Percentiles rank a stretch among this genome's conserved stretches.
Conservation (phyloP, 108 stramenopile species). For the Pseudonitzschia pungens region DNA sequence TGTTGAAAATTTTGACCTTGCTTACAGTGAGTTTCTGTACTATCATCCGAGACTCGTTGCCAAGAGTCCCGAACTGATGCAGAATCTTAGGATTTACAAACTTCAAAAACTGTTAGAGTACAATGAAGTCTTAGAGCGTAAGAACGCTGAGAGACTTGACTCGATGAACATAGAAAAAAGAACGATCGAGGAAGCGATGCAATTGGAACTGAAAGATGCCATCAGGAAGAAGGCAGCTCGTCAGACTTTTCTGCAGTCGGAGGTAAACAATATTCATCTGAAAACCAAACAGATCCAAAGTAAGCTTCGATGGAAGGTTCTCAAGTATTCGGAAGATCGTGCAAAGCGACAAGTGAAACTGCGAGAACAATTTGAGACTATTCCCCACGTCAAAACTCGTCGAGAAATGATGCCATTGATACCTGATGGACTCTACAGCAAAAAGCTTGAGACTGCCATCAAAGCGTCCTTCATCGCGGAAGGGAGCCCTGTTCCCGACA, state of each 20-base stretch:
- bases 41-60: conserved; percentile 32
- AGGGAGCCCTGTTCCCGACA: conserved; percentile 13
- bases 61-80: conserved; percentile 35
- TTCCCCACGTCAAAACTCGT: conserved; percentile 10
- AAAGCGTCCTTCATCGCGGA: conserved; percentile 15
- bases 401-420: conserved; percentile 21
- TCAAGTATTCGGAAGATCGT: conserved; percentile 21
- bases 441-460: conserved; percentile 19
- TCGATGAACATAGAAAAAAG: conserved; percentile 13
- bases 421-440: conserved; percentile 21
- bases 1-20: conserved; percentile 42
- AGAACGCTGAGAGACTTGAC: conserved; percentile 2
- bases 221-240: conserved; percentile 42
- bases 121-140: conserved; percentile 20
- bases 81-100: conserved; percentile 43
- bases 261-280: conserved; percentile 25
- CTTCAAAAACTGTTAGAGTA: conserved; percentile 41
- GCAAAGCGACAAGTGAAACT: conserved; percentile 27
- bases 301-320: conserved; percentile 36
- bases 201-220: conserved; percentile 36
- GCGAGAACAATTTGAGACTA: conserved; percentile 11
- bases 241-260: conserved; percentile 37
- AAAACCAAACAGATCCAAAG: conserved; percentile 18
- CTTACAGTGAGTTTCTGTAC: conserved; percentile 43
- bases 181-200: conserved; percentile 22